Base-by-base conservation (phyloP, 768 basidiomycete species). In the Phylloporus sp. region DNA sequence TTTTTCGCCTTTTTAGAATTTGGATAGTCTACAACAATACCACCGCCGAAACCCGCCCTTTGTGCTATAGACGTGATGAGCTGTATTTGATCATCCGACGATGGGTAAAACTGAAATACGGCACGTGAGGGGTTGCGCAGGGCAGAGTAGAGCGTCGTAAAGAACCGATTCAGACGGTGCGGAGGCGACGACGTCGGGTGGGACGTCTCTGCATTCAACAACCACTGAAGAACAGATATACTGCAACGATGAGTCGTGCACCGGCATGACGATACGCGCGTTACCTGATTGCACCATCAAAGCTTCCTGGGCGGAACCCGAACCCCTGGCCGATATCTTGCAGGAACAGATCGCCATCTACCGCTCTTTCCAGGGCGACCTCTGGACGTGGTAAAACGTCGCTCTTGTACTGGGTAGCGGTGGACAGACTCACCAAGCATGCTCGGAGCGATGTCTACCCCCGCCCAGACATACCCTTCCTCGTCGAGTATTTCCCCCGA, bases 271-370 rank as follows among this genome's bases (percentile, higher is more conserved):
- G 9, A 27, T 22, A 56, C 14, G 27, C 29, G 31, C 32, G 72
- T 27, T 29, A 87, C 93, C 93, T 95, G 61, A 99, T 98, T 6
- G 91, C 94, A 32, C 95, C 96, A 64, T 99, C 96, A 64, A 99
- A 98, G 52, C 88, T 87, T 50, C 95, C 96, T 46, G 96, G 90
- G 32, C 96, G 79, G 67, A 96, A 99, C 7, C 94, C 93, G 59
- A 98, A 89, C 0, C 96, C 96, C 64, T 99, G 96, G 0, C 96
- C 96, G 34, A 98, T 96, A 61, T 99, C 96, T 56, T 97, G 94
- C 27, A 98, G 67, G 65, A 99, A 95, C 20, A 99, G 71, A 66
- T 99, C 96, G 3, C 96, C 96, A 53, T 94, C 91, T 0, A 97
- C 88, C 61, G 98, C 90, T 32, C 95, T 75, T 63, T 97, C 92